Evolutionary conservation across 2,329 filamentous ascomycete species (phyloP).

Genomic region (Thielaviopsis punctulata): DNA sequence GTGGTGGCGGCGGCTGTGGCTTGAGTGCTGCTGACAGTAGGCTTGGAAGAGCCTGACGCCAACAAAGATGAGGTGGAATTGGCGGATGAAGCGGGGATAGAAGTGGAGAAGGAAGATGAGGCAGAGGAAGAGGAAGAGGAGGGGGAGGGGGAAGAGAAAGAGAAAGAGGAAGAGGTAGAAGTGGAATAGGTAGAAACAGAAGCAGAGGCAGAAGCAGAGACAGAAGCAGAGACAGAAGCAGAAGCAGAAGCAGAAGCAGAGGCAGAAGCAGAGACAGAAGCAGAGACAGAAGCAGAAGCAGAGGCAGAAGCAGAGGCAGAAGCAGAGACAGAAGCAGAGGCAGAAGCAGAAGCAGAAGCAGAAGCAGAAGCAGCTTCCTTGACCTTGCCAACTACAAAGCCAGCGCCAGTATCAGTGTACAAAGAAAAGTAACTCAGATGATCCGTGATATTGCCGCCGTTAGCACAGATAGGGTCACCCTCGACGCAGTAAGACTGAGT

Average conservation of each 20-base stretch:
- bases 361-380: background rate
- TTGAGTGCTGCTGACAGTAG: background rate
- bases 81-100: background rate
- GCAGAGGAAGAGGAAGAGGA: background rate
- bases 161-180: background rate
- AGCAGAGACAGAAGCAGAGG: no score
- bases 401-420: background rate
- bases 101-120: background rate
- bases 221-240: no score
- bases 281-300: no score
- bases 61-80: no score
- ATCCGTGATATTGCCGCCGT: background rate
- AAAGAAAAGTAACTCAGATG: background rate
- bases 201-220: no score
- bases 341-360: background rate
- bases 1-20: background rate
- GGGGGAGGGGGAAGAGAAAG: no score
- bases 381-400: background rate
- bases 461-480: background rate
- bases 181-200: no score
- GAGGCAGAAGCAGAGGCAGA: no score
- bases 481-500: background rate
- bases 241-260: no score
- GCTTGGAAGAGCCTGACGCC: no score
- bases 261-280: no score